Conservation (phyloP, 1,139 yeast species). For the Nadsonia commutata region DNA sequence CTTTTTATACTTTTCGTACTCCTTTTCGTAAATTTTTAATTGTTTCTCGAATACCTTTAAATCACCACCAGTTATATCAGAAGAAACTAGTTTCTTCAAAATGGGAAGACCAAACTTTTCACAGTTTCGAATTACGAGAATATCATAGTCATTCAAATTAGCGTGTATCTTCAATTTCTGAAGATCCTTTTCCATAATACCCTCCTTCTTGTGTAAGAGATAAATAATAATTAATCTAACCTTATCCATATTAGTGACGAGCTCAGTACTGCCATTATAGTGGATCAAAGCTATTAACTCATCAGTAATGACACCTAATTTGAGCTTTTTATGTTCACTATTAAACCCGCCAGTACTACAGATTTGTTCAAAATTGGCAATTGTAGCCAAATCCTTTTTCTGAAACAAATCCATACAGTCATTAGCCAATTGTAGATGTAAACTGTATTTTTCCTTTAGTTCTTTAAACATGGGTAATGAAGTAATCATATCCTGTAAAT, state of each 20-base stretch:
- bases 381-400: conserved; percentile 16
- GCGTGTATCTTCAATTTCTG: conserved; percentile 56
- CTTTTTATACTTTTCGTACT: conserved; percentile 14
- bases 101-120: conserved; percentile 52
- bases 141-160: conserved; percentile 46
- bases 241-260: conserved; percentile 47
- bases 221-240: conserved; percentile 66
- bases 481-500: conserved; percentile 28
- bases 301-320: conserved; percentile 36
- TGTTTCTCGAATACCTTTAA: conserved; percentile 1
- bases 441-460: conserved; percentile 23
- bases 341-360: conserved; percentile 61
- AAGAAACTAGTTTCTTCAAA: not conserved
- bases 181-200: conserved; percentile 63
- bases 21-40: conserved; percentile 9
- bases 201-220: conserved; percentile 62
- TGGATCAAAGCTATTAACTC: conserved; percentile 28
- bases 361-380: conserved; percentile 37
- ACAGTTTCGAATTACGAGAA: conserved; percentile 49
- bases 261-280: not conserved
- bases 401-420: conserved; percentile 26
- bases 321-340: conserved; percentile 32
- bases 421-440: conserved; percentile 26
- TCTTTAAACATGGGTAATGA: conserved; percentile 27
- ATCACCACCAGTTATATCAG: not conserved